These are phyloP conservation scores for Forsythia viridissima DNA, from an alignment of 257 asterid species.

Conservation along the genomic window DNA sequence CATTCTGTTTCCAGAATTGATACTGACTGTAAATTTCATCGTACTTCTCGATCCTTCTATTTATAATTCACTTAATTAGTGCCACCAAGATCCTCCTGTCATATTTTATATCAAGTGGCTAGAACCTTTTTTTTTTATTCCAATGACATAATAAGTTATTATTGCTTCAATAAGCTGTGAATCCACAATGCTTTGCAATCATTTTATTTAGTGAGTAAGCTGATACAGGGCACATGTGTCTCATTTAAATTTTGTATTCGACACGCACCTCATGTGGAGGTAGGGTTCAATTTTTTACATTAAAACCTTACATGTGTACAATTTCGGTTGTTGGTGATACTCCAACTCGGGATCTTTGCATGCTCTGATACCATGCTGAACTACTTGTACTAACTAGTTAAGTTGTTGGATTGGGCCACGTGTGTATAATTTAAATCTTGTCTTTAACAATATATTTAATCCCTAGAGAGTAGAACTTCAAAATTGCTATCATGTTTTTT, in stretches of 20 bases:
- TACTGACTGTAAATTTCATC: conserved; percentile 20
- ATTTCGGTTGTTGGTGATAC: not conserved
- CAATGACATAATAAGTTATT: conserved; percentile 1
- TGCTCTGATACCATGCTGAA: not conserved
- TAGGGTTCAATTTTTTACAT: not conserved
- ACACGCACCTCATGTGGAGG: no score
- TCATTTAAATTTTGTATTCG: no score
- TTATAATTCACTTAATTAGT: not conserved
- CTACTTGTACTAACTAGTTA: not conserved
- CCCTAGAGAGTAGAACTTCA: not conserved
- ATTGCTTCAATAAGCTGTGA: not conserved
- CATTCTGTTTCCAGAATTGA: conserved; percentile 5
- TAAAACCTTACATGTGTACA: not conserved
- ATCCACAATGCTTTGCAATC: not conserved
- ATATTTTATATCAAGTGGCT: not conserved
- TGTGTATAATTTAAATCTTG: not conserved
- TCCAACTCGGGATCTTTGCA: not conserved
- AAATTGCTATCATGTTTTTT: not conserved
- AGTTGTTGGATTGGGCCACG: not conserved
- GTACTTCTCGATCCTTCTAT: conserved; percentile 14
- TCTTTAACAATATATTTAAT: not conserved
- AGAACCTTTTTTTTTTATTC: not conserved
- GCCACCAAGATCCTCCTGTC: not conserved
- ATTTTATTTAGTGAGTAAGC: not conserved
- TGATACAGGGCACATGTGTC: no score